Conservation (phyloP, 345 rosid genomes). For the Syzygium jambos region DNA sequence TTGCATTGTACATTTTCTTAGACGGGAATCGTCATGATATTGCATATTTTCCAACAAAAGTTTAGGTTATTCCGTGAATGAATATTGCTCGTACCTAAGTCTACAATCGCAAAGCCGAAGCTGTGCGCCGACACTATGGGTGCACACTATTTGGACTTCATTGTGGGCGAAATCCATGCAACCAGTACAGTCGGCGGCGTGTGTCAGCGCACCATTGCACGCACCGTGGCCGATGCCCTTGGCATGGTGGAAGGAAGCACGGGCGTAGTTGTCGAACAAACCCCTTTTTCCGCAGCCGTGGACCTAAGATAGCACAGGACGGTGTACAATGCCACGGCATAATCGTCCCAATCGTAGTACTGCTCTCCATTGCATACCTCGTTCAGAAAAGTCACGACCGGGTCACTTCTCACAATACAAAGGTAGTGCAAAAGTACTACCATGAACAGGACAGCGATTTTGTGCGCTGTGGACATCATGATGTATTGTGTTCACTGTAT, state of each 20-base stretch:
- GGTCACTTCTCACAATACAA: no score
- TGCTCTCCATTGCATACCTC: neutral
- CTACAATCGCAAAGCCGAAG: neutral
- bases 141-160: neutral
- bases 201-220: accelerated
- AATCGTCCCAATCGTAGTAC: neutral
- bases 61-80: neutral
- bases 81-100: no score
- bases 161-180: no score
- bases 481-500: no score
- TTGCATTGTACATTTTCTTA: no score
- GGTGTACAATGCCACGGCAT: neutral
- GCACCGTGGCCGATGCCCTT: no score
- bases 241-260: neutral
- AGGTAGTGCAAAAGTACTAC: no score
- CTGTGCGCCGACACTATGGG: neutral
- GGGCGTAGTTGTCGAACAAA: neutral
- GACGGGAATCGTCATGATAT: neutral
- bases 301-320: no score
- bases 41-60: neutral
- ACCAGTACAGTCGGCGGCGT: no score
- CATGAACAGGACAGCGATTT: no score
- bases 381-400: neutral
- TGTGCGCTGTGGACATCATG: no score
- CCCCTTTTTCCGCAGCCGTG: no score